These are phyloP conservation scores for Suillus decipiens DNA, from an alignment of 768 basidiomycete species.

Conservation along the genomic window DNA sequence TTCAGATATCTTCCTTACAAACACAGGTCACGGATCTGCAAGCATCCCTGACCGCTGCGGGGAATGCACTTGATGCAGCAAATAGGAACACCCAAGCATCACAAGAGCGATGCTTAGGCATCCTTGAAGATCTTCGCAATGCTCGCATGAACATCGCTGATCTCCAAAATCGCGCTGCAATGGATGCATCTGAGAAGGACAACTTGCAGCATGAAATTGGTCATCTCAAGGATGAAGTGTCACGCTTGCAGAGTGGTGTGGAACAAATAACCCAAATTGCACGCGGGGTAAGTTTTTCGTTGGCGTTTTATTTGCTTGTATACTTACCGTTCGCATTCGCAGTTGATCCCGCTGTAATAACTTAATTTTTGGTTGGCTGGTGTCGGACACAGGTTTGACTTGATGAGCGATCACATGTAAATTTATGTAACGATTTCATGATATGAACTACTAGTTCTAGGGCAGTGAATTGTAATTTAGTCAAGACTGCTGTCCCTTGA, in stretches of 20 bases:
- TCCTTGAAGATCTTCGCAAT: background rate
- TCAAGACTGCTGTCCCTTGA: too few relatives aligned
- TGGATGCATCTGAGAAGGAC: background rate
- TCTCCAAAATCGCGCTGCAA: background rate
- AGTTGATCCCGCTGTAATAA: background rate
- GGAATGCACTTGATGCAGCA: background rate
- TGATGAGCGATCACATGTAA: background rate
- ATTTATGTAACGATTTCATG: background rate
- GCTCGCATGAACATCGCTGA: background rate
- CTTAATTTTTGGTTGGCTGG: background rate
- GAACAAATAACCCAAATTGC: background rate
- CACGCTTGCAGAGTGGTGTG: constrained; percentile 1
- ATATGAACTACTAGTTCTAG: background rate
- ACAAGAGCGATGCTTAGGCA: background rate
- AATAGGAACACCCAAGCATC: background rate
- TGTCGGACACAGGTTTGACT: background rate
- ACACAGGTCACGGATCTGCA: background rate
- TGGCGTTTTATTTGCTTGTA: background rate
- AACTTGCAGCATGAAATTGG: background rate
- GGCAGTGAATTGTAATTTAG: too few relatives aligned
- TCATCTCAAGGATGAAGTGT: background rate
- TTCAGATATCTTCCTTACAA: background rate
- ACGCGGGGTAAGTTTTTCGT: background rate
- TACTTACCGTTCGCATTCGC: background rate
- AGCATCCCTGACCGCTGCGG: background rate